Base-by-base conservation (phyloP, 108 stramenopile genomes). In the Pseudonitzschia multiseries region DNA sequence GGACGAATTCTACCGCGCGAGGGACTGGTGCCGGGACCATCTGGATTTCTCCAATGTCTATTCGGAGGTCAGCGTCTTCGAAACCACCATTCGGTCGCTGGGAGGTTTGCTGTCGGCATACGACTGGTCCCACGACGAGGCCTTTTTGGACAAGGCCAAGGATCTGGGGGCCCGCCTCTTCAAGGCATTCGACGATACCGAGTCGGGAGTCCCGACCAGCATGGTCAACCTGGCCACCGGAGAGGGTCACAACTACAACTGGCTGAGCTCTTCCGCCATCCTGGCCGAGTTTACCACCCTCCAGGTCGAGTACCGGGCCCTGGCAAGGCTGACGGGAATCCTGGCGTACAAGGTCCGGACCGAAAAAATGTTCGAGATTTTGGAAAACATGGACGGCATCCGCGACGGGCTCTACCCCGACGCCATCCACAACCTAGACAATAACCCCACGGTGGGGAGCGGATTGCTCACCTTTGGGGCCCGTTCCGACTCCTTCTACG, bases 31-130 rank as follows among this genome's bases (percentile, higher is more conserved):
- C 0, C 68, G 82, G 27, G 79, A 88, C 41, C 56, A 86, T 56
- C 79, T 97, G 31, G 43, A 68, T 33, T 73, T 89, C n/a, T n/a
- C n/a, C 70, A 80, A 84, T 52, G 77, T 86, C 14, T 17, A 61
- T 24, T 46, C 76, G 27, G 56, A 50, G 26, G 97, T 98, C 4
- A 93, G 91, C 33, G 89, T 95, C 48, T 99, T 99, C 82, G 99
- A 99, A 86, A 98, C 97, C 17, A 99, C 97, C 28, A 99, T 99
- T 79, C 91, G 99, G 9, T 92, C 81, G 59, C 82, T 99, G 21
- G 99, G 98, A 2, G 97, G 97, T 31, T 78, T 99, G 50, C 79
- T 99, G 18, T 72, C 92, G 14, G 98, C 99, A 0, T 98, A 97
- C 75, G 96, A 92, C 71, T 84, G 85, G 68, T 86, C 84, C 28